These are phyloP conservation scores for Calonectria fujianensis DNA, from an alignment of 2,329 filamentous ascomycete genomes.

Conservation along the genomic window DNA sequence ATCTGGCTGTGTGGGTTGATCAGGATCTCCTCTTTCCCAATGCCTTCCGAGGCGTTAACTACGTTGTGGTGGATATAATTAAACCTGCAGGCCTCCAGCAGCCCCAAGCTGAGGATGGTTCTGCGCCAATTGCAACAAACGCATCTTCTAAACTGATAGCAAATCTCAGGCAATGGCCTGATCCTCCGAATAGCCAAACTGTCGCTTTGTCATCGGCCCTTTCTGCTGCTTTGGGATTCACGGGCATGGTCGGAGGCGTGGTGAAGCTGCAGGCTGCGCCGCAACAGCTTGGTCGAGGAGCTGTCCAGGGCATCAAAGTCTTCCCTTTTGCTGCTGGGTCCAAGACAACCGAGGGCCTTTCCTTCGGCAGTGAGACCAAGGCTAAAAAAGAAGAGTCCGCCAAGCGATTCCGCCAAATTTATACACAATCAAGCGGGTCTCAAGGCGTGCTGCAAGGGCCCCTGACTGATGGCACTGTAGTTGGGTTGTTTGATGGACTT, in stretches of 20 bases:
- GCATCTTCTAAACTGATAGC: slow-evolving; percentile 81
- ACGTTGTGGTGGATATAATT: slow-evolving; percentile 89
- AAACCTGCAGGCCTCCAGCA: slow-evolving; percentile 86
- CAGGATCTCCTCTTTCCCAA: slow-evolving; percentile 83
- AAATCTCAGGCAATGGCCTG: slow-evolving; percentile 85
- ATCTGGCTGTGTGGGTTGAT: slow-evolving; percentile 89
- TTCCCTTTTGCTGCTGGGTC: slow-evolving; percentile 82
- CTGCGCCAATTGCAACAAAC: slow-evolving; percentile 68
- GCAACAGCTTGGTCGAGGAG: slow-evolving; percentile 79
- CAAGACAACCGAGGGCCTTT: slow-evolving; percentile 80
- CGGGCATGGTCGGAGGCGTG: slow-evolving; percentile 87
- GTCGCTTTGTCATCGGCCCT: slow-evolving; percentile 86
- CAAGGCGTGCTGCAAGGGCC: slow-evolving; percentile 86
- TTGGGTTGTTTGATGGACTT: slow-evolving; percentile 76
- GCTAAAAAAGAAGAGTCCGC: slow-evolving; percentile 86
- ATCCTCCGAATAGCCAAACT: slow-evolving; percentile 88
- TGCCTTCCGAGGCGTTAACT: slow-evolving; percentile 84
- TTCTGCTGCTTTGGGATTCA: slow-evolving; percentile 82
- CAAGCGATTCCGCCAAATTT: slow-evolving; percentile 82
- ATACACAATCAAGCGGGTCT: slow-evolving; percentile 72
- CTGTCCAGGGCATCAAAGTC: slow-evolving; percentile 81
- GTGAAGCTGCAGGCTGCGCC: slow-evolving; percentile 91
- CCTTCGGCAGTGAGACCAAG: slow-evolving; percentile 91
- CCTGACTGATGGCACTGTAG: slow-evolving; percentile 89
- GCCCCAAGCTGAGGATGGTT: slow-evolving; percentile 80